Evolutionary conservation across 2,329 filamentous ascomycete species (phyloP).

Genomic region (Clonostachys chloroleuca): DNA sequence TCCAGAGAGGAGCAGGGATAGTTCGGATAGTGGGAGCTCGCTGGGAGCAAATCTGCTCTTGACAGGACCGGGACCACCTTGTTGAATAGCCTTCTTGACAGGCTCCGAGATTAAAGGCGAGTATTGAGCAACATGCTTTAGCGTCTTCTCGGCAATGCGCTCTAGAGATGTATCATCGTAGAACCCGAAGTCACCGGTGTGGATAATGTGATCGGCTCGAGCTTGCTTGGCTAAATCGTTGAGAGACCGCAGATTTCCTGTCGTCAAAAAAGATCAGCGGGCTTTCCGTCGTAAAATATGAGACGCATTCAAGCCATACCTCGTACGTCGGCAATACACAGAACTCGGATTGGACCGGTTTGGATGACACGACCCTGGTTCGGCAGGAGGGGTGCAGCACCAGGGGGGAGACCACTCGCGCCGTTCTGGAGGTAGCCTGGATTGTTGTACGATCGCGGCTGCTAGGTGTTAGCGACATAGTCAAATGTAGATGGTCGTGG

Average conservation of each 20-base stretch:
- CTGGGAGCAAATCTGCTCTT: slow-evolving; percentile 79
- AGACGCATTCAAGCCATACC: slow-evolving; percentile 35
- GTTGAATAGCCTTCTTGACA: slow-evolving; percentile 63
- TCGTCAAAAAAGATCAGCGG: too few relatives aligned
- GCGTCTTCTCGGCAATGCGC: slow-evolving; percentile 95
- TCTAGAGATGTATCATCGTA: slow-evolving; percentile 96
- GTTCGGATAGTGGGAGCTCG: slow-evolving; percentile 87
- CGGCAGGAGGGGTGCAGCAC: slow-evolving; percentile 60
- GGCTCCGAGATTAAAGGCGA: slow-evolving; percentile 86
- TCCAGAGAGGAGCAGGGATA: slow-evolving; percentile 83
- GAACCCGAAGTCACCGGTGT: slow-evolving; percentile 98
- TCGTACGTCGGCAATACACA: slow-evolving; percentile 70
- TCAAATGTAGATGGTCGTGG: slow-evolving; percentile 4
- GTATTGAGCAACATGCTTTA: slow-evolving; percentile 98
- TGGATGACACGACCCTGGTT: slow-evolving; percentile 65
- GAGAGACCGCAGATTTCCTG: slow-evolving; percentile 90
- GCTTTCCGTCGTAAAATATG: too few relatives aligned
- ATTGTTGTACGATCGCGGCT: slow-evolving; percentile 42
- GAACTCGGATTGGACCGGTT: slow-evolving; percentile 60
- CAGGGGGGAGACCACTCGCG: slow-evolving; percentile 46
- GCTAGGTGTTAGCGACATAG: slow-evolving; percentile 12
- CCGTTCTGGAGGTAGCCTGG: slow-evolving; percentile 61
- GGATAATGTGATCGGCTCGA: slow-evolving; percentile 94
- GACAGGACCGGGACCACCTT: slow-evolving; percentile 68
- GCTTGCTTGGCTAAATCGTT: slow-evolving; percentile 96